These are phyloP conservation scores for Gastrodia elata DNA, from an alignment of 106 monocot species.

Conservation along the genomic window DNA sequence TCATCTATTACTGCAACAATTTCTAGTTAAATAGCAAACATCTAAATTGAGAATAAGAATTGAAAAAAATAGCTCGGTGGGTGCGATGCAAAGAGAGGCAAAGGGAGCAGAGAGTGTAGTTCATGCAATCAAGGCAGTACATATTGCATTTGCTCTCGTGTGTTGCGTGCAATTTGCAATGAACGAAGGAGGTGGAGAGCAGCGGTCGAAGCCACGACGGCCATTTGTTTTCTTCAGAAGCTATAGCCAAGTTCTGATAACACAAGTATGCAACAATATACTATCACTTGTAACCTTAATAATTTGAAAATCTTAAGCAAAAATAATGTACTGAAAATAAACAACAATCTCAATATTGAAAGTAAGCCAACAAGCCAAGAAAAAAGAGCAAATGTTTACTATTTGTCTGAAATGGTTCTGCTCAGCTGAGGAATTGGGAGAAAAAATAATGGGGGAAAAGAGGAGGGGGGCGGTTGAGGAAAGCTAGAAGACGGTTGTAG, in stretches of 20 bases:
- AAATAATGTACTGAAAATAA: constrained; percentile 14
- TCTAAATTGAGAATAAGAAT: too few species aligned
- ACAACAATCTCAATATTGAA: background rate
- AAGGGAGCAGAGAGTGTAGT: constrained; percentile 66
- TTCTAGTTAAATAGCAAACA: too few species aligned
- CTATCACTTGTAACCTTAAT: too few species aligned
- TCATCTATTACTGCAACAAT: too few species aligned
- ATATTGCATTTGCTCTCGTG: constrained; percentile 88
- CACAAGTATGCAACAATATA: too few species aligned
- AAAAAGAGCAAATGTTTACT: background rate
- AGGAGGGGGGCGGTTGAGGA: too few species aligned
- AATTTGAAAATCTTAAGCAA: too few species aligned
- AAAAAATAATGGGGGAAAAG: too few species aligned
- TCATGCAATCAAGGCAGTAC: constrained; percentile 75
- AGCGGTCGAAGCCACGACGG: constrained; percentile 74
- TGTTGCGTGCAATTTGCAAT: constrained; percentile 57
- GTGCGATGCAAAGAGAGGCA: constrained; percentile 46
- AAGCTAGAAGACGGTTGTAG: too few species aligned
- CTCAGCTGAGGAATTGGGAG: too few species aligned
- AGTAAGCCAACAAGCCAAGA: background rate
- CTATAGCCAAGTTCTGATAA: too few species aligned
- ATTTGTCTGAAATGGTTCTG: too few species aligned
- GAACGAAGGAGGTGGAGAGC: constrained; percentile 56
- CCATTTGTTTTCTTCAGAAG: constrained; percentile 32
- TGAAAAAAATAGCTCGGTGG: constrained; percentile 35